Evolutionary conservation across 495 filamentous ascomycete genomes (phyloP), one percentile per base, ranked within the genome.

Genomic region (Penicillium maclennaniae): DNA sequence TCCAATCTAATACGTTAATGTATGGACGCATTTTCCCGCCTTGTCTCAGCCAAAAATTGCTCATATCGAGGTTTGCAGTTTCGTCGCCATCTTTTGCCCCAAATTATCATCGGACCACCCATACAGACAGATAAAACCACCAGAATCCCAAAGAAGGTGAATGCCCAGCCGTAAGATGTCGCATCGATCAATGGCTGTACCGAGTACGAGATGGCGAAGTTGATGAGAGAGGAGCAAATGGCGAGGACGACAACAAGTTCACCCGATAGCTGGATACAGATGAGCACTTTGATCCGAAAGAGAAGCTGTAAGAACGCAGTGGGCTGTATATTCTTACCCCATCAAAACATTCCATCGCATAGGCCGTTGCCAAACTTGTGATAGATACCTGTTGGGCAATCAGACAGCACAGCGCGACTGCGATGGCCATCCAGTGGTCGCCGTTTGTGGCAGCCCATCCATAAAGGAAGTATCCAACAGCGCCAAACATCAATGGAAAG

Each of bases 301-400:
- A 15, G n/a, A 25, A 4, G 2, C 15, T 16, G 14, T 14, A 3
- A 15, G 6, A 21, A 28, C 7, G 21, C 19, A 27, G 5, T 14
- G 34, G 16, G 14, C 36, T n/a, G n/a, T n/a, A 26, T 16, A 26
- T 19, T 51, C 63, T 42, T 42, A 69, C 66, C 49, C 56, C 55
- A 42, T 69, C 66, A 21, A 68, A 69, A 36, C 65, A 71, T 42
- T 73, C 70, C 63, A 73, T 69, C 1, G 68, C 70, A 62, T 71
- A 73, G 9, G 66, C 67, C 4, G 69, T 69, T n/a, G 69, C 70
- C 45, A 71, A 56, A 51, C 65, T 67, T 17, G 67, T 68, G 0
- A 68, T 60, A 15, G 62, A 63, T 8, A 73, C 68, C 45, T 73
- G 69, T 20, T 71, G 66, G 10, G 69, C 70, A 49, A 70, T 71